Evolutionary conservation across 2,329 filamentous ascomycete species (phyloP), one percentile per base, ranked within the genome.

Genomic region (Exophiala oligosperma): DNA sequence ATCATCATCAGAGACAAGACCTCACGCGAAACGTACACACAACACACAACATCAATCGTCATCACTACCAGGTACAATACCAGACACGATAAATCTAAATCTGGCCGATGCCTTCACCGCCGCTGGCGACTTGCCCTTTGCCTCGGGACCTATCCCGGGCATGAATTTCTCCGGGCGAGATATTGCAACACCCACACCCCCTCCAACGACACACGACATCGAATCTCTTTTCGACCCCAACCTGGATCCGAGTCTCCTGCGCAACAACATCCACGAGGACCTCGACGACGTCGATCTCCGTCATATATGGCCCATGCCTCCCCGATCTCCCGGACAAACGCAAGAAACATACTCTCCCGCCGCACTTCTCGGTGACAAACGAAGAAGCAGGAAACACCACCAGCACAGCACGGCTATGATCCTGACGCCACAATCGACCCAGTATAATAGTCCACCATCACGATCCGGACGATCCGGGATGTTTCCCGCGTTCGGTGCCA

Each of bases 101-200:
- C 51, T 63, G 12, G 60, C 50, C 11, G 60, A 63, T 38, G 60
- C 57, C 1, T 63, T 63, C 29, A 51, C 51, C 28, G 60, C 60
- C 21, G 60, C 60, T n/a, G 60, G 60, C 2, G 60, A 63, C 40
- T 48, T 63, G 8, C 60, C 60, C 11, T 48, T 62, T 21, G 38
- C 23, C 12, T 43, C 48, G 32, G 47, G 44, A 17, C 23, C 53
- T 3, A 5, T 59, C 12, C 48, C 52, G 7, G 40, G 49, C 1
- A 24, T 62, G 8, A 29, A 41, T 12, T 54, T 56, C n/a, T 52
- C 26, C 46, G 24, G 23, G 17, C n/a, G 41, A 12, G 37, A 46
- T 21, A 38, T 54, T 17, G 46, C 54, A 12, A 40, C 52, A 21
- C 40, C 40, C 2, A 21, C 14, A 23, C 21, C 40, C n/a, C 2